Evolutionary conservation across 441 rosid species (phyloP), one percentile per base, ranked within the genome.

Genomic region (Gossypium lobatum): DNA sequence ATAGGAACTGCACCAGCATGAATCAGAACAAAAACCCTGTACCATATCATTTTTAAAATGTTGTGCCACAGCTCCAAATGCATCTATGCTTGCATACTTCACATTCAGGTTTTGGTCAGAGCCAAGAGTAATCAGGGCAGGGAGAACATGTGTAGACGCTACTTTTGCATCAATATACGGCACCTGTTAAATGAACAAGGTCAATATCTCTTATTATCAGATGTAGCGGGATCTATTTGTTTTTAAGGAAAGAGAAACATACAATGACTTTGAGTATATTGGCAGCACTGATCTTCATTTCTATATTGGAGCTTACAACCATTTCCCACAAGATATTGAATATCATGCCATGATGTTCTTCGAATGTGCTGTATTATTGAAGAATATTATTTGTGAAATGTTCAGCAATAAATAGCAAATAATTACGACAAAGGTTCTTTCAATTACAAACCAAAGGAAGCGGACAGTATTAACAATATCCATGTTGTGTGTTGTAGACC

Each of bases 41-140:
- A 95, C 99, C 91, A 88, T 84, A 77, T 95, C 98, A 69, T 86
- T 88, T 85, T 90, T 95, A 78, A 95, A 95, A 85, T 95, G 95
- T 64, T 95, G 97, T 31, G 97, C 98, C 72, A 91, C 99, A 77
- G 96, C 88, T 57, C 99, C 99, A 76, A 95, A 93, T 69, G 98
- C 98, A 67, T 95, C 99, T 75, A 95, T 91, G 85, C 99, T 95
- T 62, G 96, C 97, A 80, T 91, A 90, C 82, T 95, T 95, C 62
- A 95, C 98, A 85, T 81, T 90, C 75, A 91, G 85, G 83, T 95
- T 89, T 84, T 85, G 99, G 80, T 95, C 99, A 17, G 99, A 95
- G 64, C 99, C 99, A 79, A 95, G 98, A 62, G 98, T 95, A 67
- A 95, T 87, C 76, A 95, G 78, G 64, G 98, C 97, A 39, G 99